Base-by-base conservation (phyloP, 192 early-diverging fungal species). In the Rhizoclosmatium globosum region DNA sequence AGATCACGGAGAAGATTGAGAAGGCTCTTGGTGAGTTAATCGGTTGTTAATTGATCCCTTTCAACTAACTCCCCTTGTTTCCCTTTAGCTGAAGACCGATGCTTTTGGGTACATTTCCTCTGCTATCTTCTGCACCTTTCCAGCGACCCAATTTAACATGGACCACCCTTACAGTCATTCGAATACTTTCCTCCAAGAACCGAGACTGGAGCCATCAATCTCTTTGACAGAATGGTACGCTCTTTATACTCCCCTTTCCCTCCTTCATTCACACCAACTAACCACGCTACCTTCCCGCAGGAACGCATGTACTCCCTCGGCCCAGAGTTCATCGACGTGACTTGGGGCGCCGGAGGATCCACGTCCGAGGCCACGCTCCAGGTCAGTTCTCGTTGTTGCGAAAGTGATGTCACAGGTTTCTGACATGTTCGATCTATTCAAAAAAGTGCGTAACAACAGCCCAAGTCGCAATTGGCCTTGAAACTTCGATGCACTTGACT, bases 141-240 rank as follows among this genome's bases (percentile, higher is more conserved):
- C 50, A 31, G 31, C 31, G 31, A 31, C 31, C 31, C 31, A 31
- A 31, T 31, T 31, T 41, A 64, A 77, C 17, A 72, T 11, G 11
- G 1, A 57, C 15, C 61, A 19, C 11, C 61, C 3, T 67, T 53
- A 39, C 76, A 83, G 89, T 98, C 96, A 44, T 95, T 99, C 78
- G 98, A 99, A 86, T 99, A 94, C 86, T 99, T 98, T 77, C 97
- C 98, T 43, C 97, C 98, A 59, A 99, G 96, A 83, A 99, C 98
- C 15, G 91, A 92, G 60, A 75, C 93, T 86, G 97, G 96, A 78
- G 94, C 97, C 71, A 91, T 92, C 85, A 99, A 99, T 87, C 85
- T 99, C 74, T 97, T 95, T 83, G 97, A 99, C 79, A 95, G 97
- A 77, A 94, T 99, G 83, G 86, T 82, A 50, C 13, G 82, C n/a